These are phyloP conservation scores for Trichoderma sp. DNA, from an alignment of 2,329 filamentous ascomycete genomes.

Conservation along the genomic window DNA sequence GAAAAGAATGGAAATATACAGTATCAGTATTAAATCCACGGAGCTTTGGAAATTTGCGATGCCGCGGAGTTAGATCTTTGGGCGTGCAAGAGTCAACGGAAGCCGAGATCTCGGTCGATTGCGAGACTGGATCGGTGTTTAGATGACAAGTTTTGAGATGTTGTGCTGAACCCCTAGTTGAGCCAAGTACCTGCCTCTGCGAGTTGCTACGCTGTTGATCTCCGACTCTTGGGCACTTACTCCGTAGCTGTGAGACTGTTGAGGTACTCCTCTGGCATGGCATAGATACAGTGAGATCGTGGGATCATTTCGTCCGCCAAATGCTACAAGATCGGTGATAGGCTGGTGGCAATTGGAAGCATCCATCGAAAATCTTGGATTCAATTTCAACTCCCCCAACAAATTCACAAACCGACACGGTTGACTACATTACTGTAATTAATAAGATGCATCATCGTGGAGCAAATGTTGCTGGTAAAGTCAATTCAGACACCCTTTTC, in stretches of 20 bases:
- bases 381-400: background rate
- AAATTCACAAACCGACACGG: background rate
- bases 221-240: background rate
- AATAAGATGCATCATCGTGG: background rate
- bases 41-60: conserved; percentile 6
- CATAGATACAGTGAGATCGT: background rate
- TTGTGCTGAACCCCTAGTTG: background rate
- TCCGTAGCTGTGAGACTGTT: background rate
- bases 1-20: background rate
- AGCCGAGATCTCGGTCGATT: background rate
- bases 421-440: background rate
- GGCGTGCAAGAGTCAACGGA: background rate
- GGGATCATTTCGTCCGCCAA: background rate
- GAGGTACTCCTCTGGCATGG: background rate
- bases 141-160: background rate
- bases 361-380: background rate
- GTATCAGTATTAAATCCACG: background rate
- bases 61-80: background rate
- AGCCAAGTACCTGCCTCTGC: background rate
- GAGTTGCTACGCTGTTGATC: background rate
- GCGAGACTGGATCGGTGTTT: background rate
- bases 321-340: background rate
- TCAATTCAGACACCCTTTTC: background rate
- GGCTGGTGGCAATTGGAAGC: background rate
- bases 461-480: background rate